A percentile compares a stretch with the other conserved stretches of the same genome.
These are phyloP conservation scores for Choanephora cucurbitarum DNA, from an alignment of 371 early-diverging fungal species.

Conservation along the genomic window DNA sequence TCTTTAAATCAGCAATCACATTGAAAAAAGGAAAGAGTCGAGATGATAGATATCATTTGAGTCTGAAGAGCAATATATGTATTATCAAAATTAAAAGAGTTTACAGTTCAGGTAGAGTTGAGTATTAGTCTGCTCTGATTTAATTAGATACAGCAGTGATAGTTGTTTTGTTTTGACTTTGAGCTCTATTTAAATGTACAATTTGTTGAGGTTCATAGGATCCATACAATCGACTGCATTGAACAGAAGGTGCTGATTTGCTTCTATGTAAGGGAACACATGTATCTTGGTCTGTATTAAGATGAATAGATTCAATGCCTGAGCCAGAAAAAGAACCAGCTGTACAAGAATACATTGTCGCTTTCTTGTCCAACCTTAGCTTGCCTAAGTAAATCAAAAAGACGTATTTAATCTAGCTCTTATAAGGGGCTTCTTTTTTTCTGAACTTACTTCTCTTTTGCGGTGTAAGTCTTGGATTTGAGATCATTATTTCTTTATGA, in stretches of 20 bases:
- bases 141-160: too few relatives aligned
- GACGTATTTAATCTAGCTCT: too few relatives aligned
- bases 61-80: too few relatives aligned
- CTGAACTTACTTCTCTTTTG: slow-evolving; percentile 11
- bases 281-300: not conserved
- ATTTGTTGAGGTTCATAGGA: slow-evolving; percentile 24
- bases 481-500: not conserved
- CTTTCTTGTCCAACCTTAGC: slow-evolving; percentile 9
- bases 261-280: slow-evolving; percentile 10
- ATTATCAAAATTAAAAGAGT: too few relatives aligned
- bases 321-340: slow-evolving; percentile 25
- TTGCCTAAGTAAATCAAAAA: slow-evolving; percentile 1
- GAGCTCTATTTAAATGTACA: slow-evolving; percentile 25
- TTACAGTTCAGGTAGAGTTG: too few relatives aligned
- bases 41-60: too few relatives aligned
- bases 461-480: not conserved
- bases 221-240: slow-evolving; percentile 16
- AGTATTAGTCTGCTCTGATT: too few relatives aligned
- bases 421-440: too few relatives aligned
- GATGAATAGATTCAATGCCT: slow-evolving; percentile 6
- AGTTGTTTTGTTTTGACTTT: slow-evolving; percentile 30
- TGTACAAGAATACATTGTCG: slow-evolving; percentile 22
- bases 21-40: too few relatives aligned
- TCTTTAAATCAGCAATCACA: too few relatives aligned
- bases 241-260: slow-evolving; percentile 13